Conservation (phyloP, 805 yeast genomes). For the Saturnispora bothae region DNA sequence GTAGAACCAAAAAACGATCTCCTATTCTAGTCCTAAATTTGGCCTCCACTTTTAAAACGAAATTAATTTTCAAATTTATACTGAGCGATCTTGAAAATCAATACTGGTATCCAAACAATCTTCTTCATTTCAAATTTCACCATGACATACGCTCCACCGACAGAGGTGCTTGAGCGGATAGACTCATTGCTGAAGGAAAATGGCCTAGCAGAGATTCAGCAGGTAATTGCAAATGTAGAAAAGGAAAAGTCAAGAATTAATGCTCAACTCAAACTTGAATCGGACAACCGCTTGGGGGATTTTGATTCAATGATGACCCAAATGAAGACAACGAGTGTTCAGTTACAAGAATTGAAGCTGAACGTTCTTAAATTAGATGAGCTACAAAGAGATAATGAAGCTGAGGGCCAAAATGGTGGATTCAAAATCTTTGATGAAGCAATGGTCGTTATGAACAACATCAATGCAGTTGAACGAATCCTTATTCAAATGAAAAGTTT, state of each 20-base stretch:
- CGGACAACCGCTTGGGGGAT: conserved; percentile 35
- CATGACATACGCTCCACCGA: conserved; percentile 3
- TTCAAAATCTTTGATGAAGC: conserved; percentile 62
- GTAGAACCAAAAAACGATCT: too few species aligned
- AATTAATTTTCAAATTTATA: too few species aligned
- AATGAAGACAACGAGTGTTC: conserved; percentile 27
- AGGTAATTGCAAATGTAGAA: conserved; percentile 42
- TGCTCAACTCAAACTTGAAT: conserved; percentile 58
- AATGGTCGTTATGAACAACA: conserved; percentile 58
- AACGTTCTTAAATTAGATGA: conserved; percentile 23
- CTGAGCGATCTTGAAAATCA: too few species aligned
- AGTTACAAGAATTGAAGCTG: conserved; percentile 40
- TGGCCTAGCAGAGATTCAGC: conserved; percentile 30
- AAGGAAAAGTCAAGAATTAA: conserved; percentile 72
- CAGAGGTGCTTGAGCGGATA: conserved; percentile 1
- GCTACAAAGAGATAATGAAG: conserved; percentile 33
- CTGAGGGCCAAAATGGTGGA: conserved; percentile 42
- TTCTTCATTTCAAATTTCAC: background rate
- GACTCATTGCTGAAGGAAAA: conserved; percentile 1
- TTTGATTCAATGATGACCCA: conserved; percentile 17
- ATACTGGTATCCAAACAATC: too few species aligned
- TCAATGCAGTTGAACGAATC: conserved; percentile 57
- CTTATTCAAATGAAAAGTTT: conserved; percentile 52
- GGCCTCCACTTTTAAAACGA: too few species aligned
- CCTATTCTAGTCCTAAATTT: too few species aligned